Percentiles rank a stretch among this genome's conserved stretches.
phyloP scores from a whole-genome alignment of 805 yeast genomes.

The Kodamaea kaohsiungensis region DNA sequence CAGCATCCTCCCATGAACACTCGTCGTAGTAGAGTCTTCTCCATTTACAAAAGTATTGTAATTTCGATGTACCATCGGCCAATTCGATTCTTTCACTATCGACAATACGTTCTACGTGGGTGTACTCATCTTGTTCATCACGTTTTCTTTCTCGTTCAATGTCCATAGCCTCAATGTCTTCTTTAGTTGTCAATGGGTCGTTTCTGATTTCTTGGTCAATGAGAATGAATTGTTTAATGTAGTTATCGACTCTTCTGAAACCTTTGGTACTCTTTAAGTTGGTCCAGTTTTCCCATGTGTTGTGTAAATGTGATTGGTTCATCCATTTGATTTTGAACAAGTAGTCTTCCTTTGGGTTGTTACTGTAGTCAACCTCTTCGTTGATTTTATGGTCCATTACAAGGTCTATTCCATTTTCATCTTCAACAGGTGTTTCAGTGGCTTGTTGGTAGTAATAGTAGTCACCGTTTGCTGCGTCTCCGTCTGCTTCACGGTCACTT shows the following conservation, averaged over 20 bases:
- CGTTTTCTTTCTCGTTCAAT: constrained; percentile 81
- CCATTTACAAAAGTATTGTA: constrained; percentile 92
- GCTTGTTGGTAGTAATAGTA: constrained; percentile 37
- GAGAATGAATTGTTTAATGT: constrained; percentile 74
- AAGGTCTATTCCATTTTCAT: constrained; percentile 36
- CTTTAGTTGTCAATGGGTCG: constrained; percentile 83
- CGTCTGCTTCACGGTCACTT: constrained; percentile 33
- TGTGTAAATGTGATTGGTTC: constrained; percentile 85
- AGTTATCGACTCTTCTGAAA: constrained; percentile 83
- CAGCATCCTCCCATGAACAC: constrained; percentile 96
- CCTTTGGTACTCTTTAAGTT: constrained; percentile 62
- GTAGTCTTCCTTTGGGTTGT: constrained; percentile 56
- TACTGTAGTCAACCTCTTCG: constrained; percentile 33
- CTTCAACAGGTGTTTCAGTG: constrained; percentile 27
- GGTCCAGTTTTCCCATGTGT: constrained; percentile 84
- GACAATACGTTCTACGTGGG: constrained; percentile 85
- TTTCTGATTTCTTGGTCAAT: constrained; percentile 72
- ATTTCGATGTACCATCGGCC: constrained; percentile 63
- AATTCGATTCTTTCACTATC: constrained; percentile 72
- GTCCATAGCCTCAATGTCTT: constrained; percentile 92
- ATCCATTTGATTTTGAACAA: constrained; percentile 80
- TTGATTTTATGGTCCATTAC: constrained; percentile 43
- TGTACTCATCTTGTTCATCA: constrained; percentile 82
- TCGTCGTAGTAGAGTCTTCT: constrained; percentile 89
- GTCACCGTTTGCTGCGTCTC: constrained; percentile 23